These are phyloP conservation scores for Pichia sp. DNA, from an alignment of 1,139 yeast species.

Conservation along the genomic window DNA sequence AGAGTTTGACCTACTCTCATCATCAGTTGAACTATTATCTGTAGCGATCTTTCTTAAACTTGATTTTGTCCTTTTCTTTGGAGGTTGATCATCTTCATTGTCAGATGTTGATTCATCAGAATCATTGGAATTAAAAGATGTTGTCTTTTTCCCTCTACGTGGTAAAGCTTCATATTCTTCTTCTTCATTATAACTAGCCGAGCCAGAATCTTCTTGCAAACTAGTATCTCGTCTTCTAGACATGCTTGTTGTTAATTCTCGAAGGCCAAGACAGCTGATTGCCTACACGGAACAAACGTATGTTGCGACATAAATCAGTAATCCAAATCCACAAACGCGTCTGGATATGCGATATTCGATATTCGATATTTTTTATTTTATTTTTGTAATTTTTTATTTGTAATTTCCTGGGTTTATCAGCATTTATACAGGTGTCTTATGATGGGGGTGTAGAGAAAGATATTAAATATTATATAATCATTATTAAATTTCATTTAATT, in stretches of 20 bases:
- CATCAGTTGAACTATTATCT: not conserved
- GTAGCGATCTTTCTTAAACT: not conserved
- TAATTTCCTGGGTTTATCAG: no score
- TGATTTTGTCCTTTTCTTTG: not conserved
- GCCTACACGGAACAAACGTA: no score
- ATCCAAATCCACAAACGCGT: no score
- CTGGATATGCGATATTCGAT: no score
- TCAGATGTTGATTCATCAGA: not conserved
- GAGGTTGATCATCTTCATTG: not conserved
- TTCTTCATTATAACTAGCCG: not conserved
- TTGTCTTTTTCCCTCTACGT: not conserved
- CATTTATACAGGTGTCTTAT: not conserved
- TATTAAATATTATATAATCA: no score
- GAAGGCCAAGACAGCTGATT: no score
- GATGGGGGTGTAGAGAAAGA: not conserved
- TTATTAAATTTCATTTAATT: not conserved
- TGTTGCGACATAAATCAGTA: no score
- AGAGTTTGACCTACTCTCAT: not conserved
- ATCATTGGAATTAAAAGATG: not conserved
- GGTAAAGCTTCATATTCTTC: not conserved
- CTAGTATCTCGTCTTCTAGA: not conserved
- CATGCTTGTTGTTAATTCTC: not conserved
- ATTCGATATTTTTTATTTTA: no score
- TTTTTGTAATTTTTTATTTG: no score
- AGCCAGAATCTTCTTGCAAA: not conserved